phyloP scores from a whole-genome alignment of 177 flowering plant species.

The Vitis hybrid region DNA sequence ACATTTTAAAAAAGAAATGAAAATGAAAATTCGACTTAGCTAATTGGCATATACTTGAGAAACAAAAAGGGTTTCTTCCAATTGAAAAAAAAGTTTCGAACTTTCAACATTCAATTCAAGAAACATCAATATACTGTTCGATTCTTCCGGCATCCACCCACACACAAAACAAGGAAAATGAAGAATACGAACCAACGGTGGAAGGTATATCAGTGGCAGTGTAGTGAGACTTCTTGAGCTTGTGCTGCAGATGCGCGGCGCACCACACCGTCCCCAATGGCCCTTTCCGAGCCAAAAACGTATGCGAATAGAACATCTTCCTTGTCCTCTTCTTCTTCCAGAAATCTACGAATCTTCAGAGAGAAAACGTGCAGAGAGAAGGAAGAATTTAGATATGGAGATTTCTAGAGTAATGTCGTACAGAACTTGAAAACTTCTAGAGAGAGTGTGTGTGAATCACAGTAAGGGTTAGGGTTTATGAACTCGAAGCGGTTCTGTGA shows the following conservation, averaged over 20 bases:
- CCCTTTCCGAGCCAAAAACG: conserved; percentile 47
- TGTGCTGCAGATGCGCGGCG: conserved; percentile 59
- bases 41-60: too few species aligned
- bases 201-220: conserved; percentile 52
- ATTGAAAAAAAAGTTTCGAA: neutral
- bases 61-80: neutral
- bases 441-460: neutral
- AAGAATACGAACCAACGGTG: conserved; percentile 59
- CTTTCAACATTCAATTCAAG: neutral
- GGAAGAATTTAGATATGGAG: neutral
- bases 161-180: neutral
- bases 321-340: neutral
- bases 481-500: neutral
- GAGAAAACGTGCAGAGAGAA: neutral
- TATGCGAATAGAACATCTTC: conserved; percentile 42
- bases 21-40: too few species aligned
- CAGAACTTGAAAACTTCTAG: neutral
- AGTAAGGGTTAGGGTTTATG: neutral
- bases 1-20: too few species aligned
- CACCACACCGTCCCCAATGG: conserved; percentile 65
- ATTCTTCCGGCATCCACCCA: too few species aligned
- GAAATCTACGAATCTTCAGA: neutral
- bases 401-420: neutral
- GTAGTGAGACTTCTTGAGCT: conserved; percentile 31
- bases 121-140: neutral